Conservation (phyloP, 441 rosid species). For the Kokia cookei region DNA sequence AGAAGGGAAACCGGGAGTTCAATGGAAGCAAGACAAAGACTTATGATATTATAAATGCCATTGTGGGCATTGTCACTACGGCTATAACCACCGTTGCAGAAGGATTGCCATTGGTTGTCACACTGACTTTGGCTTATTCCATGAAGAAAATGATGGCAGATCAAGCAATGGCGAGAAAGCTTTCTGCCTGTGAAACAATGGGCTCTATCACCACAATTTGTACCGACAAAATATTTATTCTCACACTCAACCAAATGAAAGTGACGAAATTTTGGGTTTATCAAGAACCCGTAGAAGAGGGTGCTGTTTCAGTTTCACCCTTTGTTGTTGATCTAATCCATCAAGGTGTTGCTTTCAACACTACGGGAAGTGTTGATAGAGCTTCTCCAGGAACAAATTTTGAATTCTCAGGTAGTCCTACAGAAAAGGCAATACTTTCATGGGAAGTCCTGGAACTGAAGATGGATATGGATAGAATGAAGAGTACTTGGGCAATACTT, state of each 20-base stretch:
- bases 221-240: slow-evolving; percentile 46
- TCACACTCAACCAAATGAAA: slow-evolving; percentile 41
- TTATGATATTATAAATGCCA: slow-evolving; percentile 36
- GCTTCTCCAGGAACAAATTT: slow-evolving; percentile 14
- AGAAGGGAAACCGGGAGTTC: slow-evolving; percentile 26
- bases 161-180: slow-evolving; percentile 50
- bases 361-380: slow-evolving; percentile 42
- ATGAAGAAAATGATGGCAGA: slow-evolving; percentile 56
- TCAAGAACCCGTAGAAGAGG: slow-evolving; percentile 10
- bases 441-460: slow-evolving; percentile 39
- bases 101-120: slow-evolving; percentile 46
- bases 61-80: slow-evolving; percentile 32
- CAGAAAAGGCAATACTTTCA: slow-evolving; percentile 46
- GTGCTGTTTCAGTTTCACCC: slow-evolving; percentile 13
- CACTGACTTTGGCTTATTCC: slow-evolving; percentile 4
- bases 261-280: slow-evolving; percentile 46
- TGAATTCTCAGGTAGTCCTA: slow-evolving; percentile 45
- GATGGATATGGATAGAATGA: slow-evolving; percentile 44
- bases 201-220: background rate
- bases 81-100: slow-evolving; percentile 43
- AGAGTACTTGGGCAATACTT: slow-evolving; percentile 24
- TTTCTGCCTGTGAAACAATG: slow-evolving; percentile 14
- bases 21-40: slow-evolving; percentile 21
- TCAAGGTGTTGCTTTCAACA: slow-evolving; percentile 57
- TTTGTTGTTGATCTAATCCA: slow-evolving; percentile 30